Percentiles rank a stretch among this genome's conserved stretches.
phyloP scores from a whole-genome alignment of 768 basidiomycete species.

The Boletus pseudopeckii region DNA sequence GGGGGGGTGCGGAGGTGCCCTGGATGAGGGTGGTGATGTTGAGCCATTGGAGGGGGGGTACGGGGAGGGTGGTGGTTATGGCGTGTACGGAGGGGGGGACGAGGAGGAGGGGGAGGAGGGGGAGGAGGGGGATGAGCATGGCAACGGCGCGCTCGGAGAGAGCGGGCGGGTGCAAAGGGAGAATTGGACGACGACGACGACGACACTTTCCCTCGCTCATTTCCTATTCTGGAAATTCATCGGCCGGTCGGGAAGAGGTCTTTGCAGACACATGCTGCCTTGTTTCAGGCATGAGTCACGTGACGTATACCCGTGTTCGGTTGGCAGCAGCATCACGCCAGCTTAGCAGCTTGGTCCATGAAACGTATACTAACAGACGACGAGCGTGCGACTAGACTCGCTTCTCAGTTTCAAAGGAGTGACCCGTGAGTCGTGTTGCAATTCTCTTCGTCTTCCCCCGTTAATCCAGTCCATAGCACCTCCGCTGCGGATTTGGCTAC shows the following conservation, averaged over 20 bases:
- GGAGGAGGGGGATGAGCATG: conserved; percentile 7
- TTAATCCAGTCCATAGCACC: conserved; percentile 29
- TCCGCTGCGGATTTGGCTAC: conserved; percentile 48
- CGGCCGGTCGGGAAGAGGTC: conserved; percentile 2
- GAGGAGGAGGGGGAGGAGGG: background rate
- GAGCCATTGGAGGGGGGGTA: conserved; percentile 55
- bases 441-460: conserved; percentile 6
- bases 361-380: conserved; percentile 38
- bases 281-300: conserved; percentile 1
- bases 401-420: conserved; percentile 20
- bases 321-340: background rate
- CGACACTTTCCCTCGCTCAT: conserved; percentile 1
- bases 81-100: conserved; percentile 28
- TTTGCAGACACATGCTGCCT: background rate
- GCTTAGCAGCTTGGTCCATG: conserved; percentile 12
- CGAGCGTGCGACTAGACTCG: conserved; percentile 24
- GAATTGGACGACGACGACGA: conserved; percentile 10
- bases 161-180: conserved; percentile 23
- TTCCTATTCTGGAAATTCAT: conserved; percentile 9
- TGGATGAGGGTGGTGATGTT: conserved; percentile 57
- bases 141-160: conserved; percentile 25
- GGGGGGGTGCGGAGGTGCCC: conserved; percentile 54
- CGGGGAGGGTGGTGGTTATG: conserved; percentile 49
- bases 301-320: background rate
- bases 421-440: conserved; percentile 23